A percentile compares a stretch with the other conserved stretches of the same genome.
phyloP scores from a whole-genome alignment of 2,329 filamentous ascomycete species.

The Aspergillus sp. region DNA sequence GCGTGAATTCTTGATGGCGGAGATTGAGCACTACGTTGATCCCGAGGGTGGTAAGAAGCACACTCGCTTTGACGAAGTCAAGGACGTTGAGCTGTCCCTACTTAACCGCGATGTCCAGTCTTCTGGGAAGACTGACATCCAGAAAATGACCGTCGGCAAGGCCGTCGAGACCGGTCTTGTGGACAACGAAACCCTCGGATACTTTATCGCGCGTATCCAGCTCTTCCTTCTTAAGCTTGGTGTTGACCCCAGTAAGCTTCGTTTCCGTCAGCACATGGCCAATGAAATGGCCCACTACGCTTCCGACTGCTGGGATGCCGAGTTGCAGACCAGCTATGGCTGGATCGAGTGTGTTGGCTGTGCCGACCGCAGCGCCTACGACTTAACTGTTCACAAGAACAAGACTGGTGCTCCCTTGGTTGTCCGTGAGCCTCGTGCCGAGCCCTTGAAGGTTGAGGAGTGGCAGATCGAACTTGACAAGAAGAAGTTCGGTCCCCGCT shows the following conservation, averaged over 20 bases:
- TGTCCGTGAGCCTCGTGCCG: slow-evolving; percentile 72
- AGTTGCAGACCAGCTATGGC: slow-evolving; percentile 82
- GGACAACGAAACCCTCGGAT: slow-evolving; percentile 96
- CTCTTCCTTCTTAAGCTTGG: slow-evolving; percentile 85
- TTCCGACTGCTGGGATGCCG: slow-evolving; percentile 95
- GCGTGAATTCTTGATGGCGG: slow-evolving; percentile 96
- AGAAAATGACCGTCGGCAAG: slow-evolving; percentile 71
- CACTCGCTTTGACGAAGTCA: slow-evolving; percentile 75
- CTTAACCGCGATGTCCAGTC: slow-evolving; percentile 81
- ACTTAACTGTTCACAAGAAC: slow-evolving; percentile 85
- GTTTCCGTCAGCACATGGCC: slow-evolving; percentile 95
- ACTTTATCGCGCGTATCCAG: slow-evolving; percentile 92
- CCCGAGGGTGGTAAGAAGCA: slow-evolving; percentile 94
- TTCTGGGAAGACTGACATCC: slow-evolving; percentile 70
- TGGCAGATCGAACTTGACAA: slow-evolving; percentile 84
- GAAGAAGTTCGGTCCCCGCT: slow-evolving; percentile 91
- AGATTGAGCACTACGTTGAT: slow-evolving; percentile 98
- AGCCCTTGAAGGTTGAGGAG: slow-evolving; percentile 74
- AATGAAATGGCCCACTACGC: slow-evolving; percentile 93
- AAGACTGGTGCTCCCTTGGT: slow-evolving; percentile 81
- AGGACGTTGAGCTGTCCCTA: slow-evolving; percentile 73
- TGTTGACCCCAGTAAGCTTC: slow-evolving; percentile 77
- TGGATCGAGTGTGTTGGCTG: slow-evolving; percentile 99
- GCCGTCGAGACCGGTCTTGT: slow-evolving; percentile 77
- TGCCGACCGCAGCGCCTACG: slow-evolving; percentile 91